phyloP scores from a whole-genome alignment of 345 rosid species.

The Noccaea bulbosa region DNA sequence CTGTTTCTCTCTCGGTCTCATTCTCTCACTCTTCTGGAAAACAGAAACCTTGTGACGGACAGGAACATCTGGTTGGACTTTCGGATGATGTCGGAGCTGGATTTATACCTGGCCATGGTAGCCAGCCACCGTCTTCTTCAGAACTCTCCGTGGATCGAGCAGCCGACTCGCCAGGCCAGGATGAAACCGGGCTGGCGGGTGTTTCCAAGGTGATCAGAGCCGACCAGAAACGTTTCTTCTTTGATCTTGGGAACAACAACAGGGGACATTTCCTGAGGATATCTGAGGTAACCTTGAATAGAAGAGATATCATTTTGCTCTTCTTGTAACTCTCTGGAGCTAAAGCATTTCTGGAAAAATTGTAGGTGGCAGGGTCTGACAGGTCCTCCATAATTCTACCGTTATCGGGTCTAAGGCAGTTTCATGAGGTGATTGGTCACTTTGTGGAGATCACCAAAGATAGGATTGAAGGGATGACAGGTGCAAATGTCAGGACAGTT shows the following conservation, averaged over 20 bases:
- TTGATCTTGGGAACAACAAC: constrained; percentile 93
- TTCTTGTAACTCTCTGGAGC: constrained; percentile 2
- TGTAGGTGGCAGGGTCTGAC: constrained; percentile 93
- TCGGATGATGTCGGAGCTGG: constrained; percentile 99
- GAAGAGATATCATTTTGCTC: not conserved
- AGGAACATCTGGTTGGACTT: constrained; percentile 82
- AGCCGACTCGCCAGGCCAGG: constrained; percentile 70
- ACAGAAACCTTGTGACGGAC: constrained; percentile 74
- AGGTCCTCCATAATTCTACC: constrained; percentile 97
- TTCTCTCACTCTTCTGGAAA: constrained; percentile 21
- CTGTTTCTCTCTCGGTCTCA: constrained; percentile 24
- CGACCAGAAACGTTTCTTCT: constrained; percentile 94
- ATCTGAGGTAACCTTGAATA: constrained; percentile 65
- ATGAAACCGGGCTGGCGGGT: constrained; percentile 64
- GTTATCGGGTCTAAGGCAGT: constrained; percentile 87
- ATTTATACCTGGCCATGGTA: constrained; percentile 91
- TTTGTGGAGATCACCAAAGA: constrained; percentile 97
- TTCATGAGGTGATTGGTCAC: constrained; percentile 90
- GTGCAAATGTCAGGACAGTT: constrained; percentile 85
- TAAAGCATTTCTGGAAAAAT: constrained; percentile 4
- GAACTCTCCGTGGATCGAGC: constrained; percentile 75
- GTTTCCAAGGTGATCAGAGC: constrained; percentile 87
- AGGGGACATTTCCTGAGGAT: constrained; percentile 95
- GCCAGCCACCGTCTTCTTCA: constrained; percentile 69
- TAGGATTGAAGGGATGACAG: constrained; percentile 82